Evolutionary conservation across 345 rosid species (phyloP), one percentile per base, ranked within the genome.

Genomic region (Eutrema yunnanense): DNA sequence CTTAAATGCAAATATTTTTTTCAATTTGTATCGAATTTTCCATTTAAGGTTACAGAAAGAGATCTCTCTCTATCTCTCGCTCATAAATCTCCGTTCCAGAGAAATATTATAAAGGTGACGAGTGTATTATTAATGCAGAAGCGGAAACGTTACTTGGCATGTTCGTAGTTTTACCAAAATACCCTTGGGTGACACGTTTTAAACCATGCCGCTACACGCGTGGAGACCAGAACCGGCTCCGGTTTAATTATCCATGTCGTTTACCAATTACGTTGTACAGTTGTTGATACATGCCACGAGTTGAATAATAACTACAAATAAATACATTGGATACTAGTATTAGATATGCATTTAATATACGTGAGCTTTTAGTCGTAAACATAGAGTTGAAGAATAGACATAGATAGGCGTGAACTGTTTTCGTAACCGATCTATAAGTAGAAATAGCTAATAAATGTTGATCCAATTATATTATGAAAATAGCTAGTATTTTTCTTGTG

Each of bases 71-170:
- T 48, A 50, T 53, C 29, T 54, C 41, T 54, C 9, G 57, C 27
- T 47, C 10, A 38, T 11, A 36, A 8, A 22, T 68, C 46, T 59
- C 42, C 26, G 47, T 32, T 40, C 52, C 67, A 71, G 44, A 41
- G 44, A 22, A 37, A 58, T 19, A 9, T 74, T 22, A 51, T 67
- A 50, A 74, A 74, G 78, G 62, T 67, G 78, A 51, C 69, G 78
- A 67, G 63, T 51, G 73, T 51, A 69, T 67, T 51, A 69, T 67
- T 67, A 58, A 59, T 74, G 73, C 73, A 74, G 73, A 67, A 67
- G 40, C 49, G 56, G 37, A 74, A 60, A 60, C 73, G 73, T 67
- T 74, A 67, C 78, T 74, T 74, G 78, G 69, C 69, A 51, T 60
- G 68, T 26, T 42, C 3, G 8, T 13, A 0, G 0, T 4, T 11